phyloP scores from a whole-genome alignment of 2,329 filamentous ascomycete genomes.

The Talaromyces piceae region DNA sequence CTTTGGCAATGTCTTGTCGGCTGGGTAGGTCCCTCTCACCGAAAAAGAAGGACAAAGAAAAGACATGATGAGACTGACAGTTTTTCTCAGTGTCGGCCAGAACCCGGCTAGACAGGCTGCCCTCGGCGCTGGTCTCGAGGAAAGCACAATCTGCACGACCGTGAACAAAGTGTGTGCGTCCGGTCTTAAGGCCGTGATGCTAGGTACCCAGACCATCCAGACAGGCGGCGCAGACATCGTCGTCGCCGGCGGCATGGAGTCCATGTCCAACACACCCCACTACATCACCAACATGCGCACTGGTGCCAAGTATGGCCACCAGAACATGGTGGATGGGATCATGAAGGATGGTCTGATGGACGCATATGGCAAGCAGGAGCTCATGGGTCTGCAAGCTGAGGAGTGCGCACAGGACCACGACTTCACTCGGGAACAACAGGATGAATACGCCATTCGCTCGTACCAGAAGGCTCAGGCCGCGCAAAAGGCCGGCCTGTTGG shows the following conservation, averaged over 20 bases:
- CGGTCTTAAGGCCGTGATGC: constrained; percentile 84
- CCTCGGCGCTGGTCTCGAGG: constrained; percentile 74
- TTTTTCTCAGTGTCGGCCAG: constrained; percentile 71
- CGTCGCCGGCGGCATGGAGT: constrained; percentile 90
- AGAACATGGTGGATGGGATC: constrained; percentile 80
- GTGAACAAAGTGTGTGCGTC: constrained; percentile 99
- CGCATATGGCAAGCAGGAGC: constrained; percentile 82
- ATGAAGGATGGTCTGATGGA: constrained; percentile 93
- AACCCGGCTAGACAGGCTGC: constrained; percentile 94
- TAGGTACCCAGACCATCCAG: constrained; percentile 95
- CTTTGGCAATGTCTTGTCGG: constrained; percentile 96
- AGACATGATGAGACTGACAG: constrained; percentile 12
- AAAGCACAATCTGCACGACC: constrained; percentile 77
- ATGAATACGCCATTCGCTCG: constrained; percentile 89
- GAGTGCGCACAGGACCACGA: constrained; percentile 80
- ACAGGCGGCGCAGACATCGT: constrained; percentile 89
- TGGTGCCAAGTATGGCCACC: constrained; percentile 90
- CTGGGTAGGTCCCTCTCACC: constrained; percentile 57
- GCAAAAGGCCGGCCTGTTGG: constrained; percentile 72
- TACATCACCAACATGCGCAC: constrained; percentile 82
- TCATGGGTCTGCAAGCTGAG: constrained; percentile 92
- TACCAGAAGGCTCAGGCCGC: constrained; percentile 92
- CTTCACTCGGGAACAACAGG: constrained; percentile 77
- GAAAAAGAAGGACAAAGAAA: neutral
- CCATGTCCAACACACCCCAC: constrained; percentile 97